Percentiles rank a stretch among this genome's conserved stretches.
Evolutionary conservation across 345 rosid genomes (phyloP).

Genomic region (Limnanthes douglasii): DNA sequence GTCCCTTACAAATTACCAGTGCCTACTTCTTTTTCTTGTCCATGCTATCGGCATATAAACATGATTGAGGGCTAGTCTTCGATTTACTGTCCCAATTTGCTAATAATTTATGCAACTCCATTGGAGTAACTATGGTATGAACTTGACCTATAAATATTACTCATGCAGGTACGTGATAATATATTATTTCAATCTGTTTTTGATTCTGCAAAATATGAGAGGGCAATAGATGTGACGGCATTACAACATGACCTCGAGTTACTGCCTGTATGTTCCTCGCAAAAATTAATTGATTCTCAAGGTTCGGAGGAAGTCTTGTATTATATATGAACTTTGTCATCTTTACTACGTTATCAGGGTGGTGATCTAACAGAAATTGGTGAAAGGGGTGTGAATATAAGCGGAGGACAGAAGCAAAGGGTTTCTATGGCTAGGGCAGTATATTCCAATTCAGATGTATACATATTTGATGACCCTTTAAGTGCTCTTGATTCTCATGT

Average conservation of each 20-base stretch:
- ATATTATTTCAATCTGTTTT: slow-evolving; percentile 85
- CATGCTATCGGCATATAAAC: neutral
- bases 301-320: slow-evolving; percentile 4
- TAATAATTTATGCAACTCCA: neutral
- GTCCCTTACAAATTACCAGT: slow-evolving; percentile 1
- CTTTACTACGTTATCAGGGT: slow-evolving; percentile 40
- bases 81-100: neutral
- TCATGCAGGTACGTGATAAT: slow-evolving; percentile 74
- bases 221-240: slow-evolving; percentile 81
- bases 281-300: slow-evolving; percentile 4
- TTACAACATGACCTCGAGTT: slow-evolving; percentile 88
- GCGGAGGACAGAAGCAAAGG: slow-evolving; percentile 99
- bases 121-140: neutral
- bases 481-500: slow-evolving; percentile 99
- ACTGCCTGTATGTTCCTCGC: slow-evolving; percentile 56
- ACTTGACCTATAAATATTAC: neutral
- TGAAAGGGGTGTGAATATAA: slow-evolving; percentile 98
- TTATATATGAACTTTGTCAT: slow-evolving; percentile 1
- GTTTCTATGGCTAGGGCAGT: slow-evolving; percentile 98
- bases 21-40: slow-evolving; percentile 1
- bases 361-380: slow-evolving; percentile 99
- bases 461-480: slow-evolving; percentile 90
- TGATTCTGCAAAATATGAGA: slow-evolving; percentile 60
- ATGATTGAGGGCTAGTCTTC: neutral
- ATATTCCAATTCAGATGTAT: slow-evolving; percentile 83